These are phyloP conservation scores for Colletotrichum sp. DNA, from an alignment of 2,329 filamentous ascomycete species.

Conservation along the genomic window DNA sequence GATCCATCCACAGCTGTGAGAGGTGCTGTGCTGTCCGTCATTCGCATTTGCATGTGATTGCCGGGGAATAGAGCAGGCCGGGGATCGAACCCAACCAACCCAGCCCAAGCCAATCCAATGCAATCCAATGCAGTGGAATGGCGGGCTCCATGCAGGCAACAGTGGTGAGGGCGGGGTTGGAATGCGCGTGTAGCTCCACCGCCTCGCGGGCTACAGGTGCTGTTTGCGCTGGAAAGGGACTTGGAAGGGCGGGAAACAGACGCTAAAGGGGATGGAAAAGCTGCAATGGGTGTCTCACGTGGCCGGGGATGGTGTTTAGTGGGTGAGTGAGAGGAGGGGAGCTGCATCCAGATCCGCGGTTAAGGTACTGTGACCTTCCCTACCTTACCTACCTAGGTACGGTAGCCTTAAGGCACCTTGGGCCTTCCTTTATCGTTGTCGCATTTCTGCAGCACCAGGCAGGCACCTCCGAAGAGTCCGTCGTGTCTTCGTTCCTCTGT, in stretches of 20 bases:
- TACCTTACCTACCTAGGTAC: too few species aligned
- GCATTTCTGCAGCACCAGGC: not conserved
- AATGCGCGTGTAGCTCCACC: not conserved
- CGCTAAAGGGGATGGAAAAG: not conserved
- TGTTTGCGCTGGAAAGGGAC: not conserved
- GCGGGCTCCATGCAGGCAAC: not conserved
- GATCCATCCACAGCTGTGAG: not conserved
- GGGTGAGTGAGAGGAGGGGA: not conserved
- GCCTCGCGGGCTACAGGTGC: not conserved
- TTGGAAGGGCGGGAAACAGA: not conserved
- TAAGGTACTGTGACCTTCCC: not conserved
- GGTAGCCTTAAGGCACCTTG: not conserved
- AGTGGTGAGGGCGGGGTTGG: not conserved
- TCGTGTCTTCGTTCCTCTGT: not conserved
- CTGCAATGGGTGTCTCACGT: not conserved
- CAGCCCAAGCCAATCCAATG: not conserved
- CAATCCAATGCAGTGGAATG: not conserved
- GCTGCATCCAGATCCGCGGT: not conserved
- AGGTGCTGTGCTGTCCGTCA: not conserved
- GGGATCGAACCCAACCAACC: not conserved
- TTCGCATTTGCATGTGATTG: conserved; percentile 15
- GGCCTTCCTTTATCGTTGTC: not conserved
- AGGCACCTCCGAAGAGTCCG: not conserved
- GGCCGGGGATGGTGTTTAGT: not conserved
- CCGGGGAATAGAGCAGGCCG: not conserved